phyloP scores from a whole-genome alignment of 2,329 filamentous ascomycete genomes.

The Penicillium sclerotiorum region DNA sequence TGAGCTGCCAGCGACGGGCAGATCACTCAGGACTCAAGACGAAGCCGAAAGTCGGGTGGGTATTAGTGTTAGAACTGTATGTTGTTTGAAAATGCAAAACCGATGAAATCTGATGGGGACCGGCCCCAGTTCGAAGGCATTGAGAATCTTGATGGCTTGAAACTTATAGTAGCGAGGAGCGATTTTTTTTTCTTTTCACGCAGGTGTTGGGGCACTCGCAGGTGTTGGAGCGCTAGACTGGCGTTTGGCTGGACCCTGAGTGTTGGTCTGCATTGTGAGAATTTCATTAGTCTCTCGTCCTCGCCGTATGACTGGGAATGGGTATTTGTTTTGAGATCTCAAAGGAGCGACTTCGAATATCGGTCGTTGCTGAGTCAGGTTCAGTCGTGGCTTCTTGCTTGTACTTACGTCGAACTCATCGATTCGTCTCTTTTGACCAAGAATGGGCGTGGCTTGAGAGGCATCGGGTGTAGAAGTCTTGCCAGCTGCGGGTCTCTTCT shows the following conservation, averaged over 20 bases:
- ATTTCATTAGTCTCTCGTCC: constrained; percentile 36
- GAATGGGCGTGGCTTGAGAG: too few relatives aligned
- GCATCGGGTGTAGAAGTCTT: constrained; percentile 31
- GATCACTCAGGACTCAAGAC: not conserved
- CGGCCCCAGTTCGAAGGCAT: constrained; percentile 30
- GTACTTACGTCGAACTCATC: constrained; percentile 48
- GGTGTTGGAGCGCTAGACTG: constrained; percentile 35
- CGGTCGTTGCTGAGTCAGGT: constrained; percentile 27
- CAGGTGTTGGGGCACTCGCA: constrained; percentile 34
- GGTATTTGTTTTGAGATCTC: constrained; percentile 15
- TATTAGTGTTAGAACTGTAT: not conserved
- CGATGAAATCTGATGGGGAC: constrained; percentile 27
- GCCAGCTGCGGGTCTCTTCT: constrained; percentile 54
- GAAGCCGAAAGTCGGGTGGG: not conserved
- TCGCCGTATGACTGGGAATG: constrained; percentile 14
- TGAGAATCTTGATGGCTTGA: not conserved
- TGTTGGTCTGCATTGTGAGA: constrained; percentile 27
- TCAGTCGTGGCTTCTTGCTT: constrained; percentile 27
- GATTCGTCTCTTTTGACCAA: constrained; percentile 44
- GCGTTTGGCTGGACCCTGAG: constrained; percentile 37
- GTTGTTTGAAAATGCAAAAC: not conserved
- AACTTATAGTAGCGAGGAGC: not conserved
- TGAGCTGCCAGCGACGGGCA: not conserved
- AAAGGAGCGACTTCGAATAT: constrained; percentile 25
- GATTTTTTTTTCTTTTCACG: too few relatives aligned